A percentile compares a stretch with the other conserved stretches of the same genome.
These are phyloP conservation scores for Cornus kousa DNA, from an alignment of 148 eudicot genomes.

Conservation along the genomic window DNA sequence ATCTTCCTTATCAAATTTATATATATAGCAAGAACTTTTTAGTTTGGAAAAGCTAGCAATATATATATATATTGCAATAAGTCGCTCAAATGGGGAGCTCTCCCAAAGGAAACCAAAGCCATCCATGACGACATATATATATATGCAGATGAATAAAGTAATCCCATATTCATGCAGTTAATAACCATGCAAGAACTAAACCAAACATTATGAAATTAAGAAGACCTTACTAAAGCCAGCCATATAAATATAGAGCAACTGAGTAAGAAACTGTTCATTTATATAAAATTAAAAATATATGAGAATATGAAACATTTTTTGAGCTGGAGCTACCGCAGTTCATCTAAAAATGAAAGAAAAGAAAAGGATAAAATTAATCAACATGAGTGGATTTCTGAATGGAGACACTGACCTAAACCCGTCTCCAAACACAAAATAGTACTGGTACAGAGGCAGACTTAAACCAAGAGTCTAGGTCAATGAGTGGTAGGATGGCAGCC, in stretches of 20 bases:
- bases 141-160: neutral
- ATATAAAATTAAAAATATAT: too few species aligned
- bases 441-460: neutral
- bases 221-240: neutral
- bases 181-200: neutral
- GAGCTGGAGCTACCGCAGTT: neutral
- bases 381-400: neutral
- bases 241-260: neutral
- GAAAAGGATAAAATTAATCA: too few species aligned
- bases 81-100: too few species aligned
- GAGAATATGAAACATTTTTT: neutral
- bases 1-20: too few species aligned
- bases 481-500: too few species aligned
- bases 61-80: too few species aligned
- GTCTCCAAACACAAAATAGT: neutral
- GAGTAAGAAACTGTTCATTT: neutral
- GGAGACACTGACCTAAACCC: neutral
- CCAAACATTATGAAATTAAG: neutral
- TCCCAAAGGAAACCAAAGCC: too few species aligned
- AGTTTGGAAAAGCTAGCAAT: neutral
- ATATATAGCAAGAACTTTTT: neutral
- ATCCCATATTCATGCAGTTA: neutral
- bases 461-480: neutral
- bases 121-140: too few species aligned
- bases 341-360: neutral